Conservation (phyloP, 2,329 filamentous ascomycete genomes). For the Colletotrichum sp. region DNA sequence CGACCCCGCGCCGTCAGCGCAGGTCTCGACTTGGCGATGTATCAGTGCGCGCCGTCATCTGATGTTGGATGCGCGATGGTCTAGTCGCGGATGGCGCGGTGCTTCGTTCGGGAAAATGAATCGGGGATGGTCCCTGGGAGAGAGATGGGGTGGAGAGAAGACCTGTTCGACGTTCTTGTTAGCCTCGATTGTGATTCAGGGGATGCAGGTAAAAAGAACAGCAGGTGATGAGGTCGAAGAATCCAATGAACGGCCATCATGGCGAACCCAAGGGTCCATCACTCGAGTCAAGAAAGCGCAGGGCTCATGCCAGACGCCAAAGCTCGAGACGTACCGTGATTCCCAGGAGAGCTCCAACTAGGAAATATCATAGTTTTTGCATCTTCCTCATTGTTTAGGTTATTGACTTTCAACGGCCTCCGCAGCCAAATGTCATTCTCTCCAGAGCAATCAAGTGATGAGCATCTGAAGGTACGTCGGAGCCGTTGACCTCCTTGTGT, state of each 20-base stretch:
- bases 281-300: neutral
- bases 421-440: too few relatives aligned
- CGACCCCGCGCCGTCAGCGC: neutral
- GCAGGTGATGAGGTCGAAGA: neutral
- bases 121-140: neutral
- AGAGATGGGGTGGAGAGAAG: neutral
- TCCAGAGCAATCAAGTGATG: too few relatives aligned
- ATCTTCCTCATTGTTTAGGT: too few relatives aligned
- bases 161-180: neutral
- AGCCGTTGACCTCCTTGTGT: too few relatives aligned
- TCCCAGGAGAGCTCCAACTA: too few relatives aligned
- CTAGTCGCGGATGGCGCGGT: neutral
- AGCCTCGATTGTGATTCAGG: neutral
- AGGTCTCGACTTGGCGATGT: neutral
- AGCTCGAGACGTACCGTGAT: neutral
- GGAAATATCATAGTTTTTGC: too few relatives aligned
- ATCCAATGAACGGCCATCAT: neutral
- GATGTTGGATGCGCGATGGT: rapidly evolving
- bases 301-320: neutral
- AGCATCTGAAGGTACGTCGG: too few relatives aligned
- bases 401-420: too few relatives aligned
- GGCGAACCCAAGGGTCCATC: neutral
- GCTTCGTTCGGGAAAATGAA: neutral
- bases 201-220: neutral
- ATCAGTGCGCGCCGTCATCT: neutral